Evolutionary conservation across 2,329 filamentous ascomycete genomes (phyloP).

Genomic region (Chaetomium globosum): DNA sequence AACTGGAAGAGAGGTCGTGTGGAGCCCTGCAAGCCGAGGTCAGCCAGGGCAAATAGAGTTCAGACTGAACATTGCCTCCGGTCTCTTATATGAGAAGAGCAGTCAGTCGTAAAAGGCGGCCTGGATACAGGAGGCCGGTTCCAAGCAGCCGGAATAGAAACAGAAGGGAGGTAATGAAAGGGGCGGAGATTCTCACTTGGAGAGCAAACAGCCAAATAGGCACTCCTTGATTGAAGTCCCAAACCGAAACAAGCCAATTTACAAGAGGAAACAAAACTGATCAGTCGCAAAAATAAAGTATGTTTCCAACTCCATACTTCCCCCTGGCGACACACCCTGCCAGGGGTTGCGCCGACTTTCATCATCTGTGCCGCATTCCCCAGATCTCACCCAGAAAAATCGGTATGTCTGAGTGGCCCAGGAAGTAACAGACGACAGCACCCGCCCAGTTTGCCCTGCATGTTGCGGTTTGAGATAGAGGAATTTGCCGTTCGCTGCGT

Average conservation of each 20-base stretch:
- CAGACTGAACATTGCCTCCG: background rate
- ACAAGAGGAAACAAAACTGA: background rate
- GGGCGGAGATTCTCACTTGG: background rate
- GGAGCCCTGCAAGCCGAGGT: background rate
- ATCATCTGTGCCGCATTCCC: conserved; percentile 16
- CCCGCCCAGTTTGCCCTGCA: background rate
- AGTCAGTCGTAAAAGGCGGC: background rate
- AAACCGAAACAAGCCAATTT: background rate
- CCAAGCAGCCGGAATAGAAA: conserved; percentile 1
- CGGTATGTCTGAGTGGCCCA: background rate
- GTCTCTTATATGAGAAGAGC: background rate
- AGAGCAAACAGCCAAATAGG: conserved; percentile 15
- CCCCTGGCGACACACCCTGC: background rate
- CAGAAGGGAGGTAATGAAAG: conserved; percentile 1
- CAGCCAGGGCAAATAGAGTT: background rate
- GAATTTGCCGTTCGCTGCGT: conserved; percentile 7
- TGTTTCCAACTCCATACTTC: conserved; percentile 3
- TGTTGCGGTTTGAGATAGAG: conserved; percentile 22
- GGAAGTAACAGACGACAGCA: background rate
- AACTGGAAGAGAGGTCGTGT: background rate
- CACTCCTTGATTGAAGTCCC: background rate
- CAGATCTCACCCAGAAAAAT: conserved; percentile 1
- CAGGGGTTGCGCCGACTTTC: background rate
- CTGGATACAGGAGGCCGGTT: conserved; percentile 6
- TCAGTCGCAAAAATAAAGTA: conserved; percentile 5